Conservation (phyloP, 2,329 filamentous ascomycete species). For the Colletotrichum eleusines region DNA sequence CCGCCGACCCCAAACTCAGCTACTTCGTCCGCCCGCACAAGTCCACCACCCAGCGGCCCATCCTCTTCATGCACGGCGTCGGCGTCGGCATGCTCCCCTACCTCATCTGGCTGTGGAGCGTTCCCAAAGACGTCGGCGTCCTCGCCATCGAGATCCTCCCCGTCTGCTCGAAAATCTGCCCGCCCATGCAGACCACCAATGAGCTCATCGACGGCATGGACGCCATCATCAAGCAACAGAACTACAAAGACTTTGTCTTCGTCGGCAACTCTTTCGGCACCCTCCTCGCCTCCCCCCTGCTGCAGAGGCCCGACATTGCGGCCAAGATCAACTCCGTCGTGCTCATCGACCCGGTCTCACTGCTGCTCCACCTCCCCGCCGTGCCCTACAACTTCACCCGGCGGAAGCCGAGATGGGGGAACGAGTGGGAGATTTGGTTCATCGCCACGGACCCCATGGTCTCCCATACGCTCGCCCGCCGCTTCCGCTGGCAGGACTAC, state of each 20-base stretch:
- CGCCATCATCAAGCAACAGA: conserved; percentile 68
- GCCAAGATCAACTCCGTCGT: conserved; percentile 63
- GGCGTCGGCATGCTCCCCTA: conserved; percentile 77
- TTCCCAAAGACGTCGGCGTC: conserved; percentile 65
- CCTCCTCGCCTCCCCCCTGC: conserved; percentile 64
- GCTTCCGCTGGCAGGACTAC: conserved; percentile 80
- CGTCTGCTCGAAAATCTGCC: conserved; percentile 72
- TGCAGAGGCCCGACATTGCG: conserved; percentile 52
- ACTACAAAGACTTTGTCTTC: conserved; percentile 69
- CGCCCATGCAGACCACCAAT: conserved; percentile 46
- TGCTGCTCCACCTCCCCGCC: conserved; percentile 76
- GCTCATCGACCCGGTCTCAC: conserved; percentile 73
- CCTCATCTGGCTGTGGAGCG: conserved; percentile 66
- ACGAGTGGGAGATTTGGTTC: conserved; percentile 78
- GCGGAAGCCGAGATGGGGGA: conserved; percentile 64
- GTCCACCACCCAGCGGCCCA: conserved; percentile 66
- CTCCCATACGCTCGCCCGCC: conserved; percentile 71
- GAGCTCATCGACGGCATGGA: conserved; percentile 43
- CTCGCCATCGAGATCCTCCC: conserved; percentile 75
- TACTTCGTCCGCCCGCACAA: conserved; percentile 77
- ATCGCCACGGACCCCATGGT: conserved; percentile 77
- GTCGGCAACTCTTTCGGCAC: conserved; percentile 76
- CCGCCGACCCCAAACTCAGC: conserved; percentile 62
- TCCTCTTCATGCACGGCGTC: conserved; percentile 79
- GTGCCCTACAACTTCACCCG: conserved; percentile 79